Percentiles rank a stretch among this genome's conserved stretches.
Conservation (phyloP, 2,329 filamentous ascomycete species). For the Colletotrichum zoysiae region DNA sequence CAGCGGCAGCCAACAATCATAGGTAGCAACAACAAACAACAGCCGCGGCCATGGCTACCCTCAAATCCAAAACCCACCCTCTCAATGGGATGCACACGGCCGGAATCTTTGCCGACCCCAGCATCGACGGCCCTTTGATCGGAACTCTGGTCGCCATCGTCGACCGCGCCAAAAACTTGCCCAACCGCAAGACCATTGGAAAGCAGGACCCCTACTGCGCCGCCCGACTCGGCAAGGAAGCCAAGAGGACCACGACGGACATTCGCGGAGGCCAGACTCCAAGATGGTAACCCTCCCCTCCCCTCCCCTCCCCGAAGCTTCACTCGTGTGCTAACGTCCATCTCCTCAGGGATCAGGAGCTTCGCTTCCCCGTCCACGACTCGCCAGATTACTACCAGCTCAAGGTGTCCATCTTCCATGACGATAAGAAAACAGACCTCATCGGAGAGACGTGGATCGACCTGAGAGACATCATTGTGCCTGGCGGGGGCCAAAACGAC, state of each 20-base stretch:
- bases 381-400: conserved; percentile 96
- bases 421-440: conserved; percentile 96
- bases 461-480: conserved; percentile 82
- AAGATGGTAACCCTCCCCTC: conserved; percentile 75
- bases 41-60: conserved; percentile 57
- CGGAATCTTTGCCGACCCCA: conserved; percentile 95
- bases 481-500: conserved; percentile 93
- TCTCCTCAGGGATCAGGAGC: conserved; percentile 87
- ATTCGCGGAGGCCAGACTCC: conserved; percentile 95
- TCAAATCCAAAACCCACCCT: conserved; percentile 66
- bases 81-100: conserved; percentile 82
- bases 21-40: conserved; percentile 28
- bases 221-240: conserved; percentile 92
- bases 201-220: conserved; percentile 99
- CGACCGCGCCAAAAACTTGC: conserved; percentile 95
- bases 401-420: conserved; percentile 96
- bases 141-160: conserved; percentile 93
- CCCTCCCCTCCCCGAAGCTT: not conserved
- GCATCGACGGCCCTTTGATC: conserved; percentile 90
- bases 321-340: conserved; percentile 8
- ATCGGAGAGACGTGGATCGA: conserved; percentile 96
- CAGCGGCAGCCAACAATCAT: not conserved
- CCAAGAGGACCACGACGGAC: conserved; percentile 96
- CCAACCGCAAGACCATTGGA: conserved; percentile 96
- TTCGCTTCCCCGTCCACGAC: conserved; percentile 95